These are phyloP conservation scores for Chlamydomonas reinhardtii DNA, from an alignment of 163 green algal species.

Conservation along the genomic window DNA sequence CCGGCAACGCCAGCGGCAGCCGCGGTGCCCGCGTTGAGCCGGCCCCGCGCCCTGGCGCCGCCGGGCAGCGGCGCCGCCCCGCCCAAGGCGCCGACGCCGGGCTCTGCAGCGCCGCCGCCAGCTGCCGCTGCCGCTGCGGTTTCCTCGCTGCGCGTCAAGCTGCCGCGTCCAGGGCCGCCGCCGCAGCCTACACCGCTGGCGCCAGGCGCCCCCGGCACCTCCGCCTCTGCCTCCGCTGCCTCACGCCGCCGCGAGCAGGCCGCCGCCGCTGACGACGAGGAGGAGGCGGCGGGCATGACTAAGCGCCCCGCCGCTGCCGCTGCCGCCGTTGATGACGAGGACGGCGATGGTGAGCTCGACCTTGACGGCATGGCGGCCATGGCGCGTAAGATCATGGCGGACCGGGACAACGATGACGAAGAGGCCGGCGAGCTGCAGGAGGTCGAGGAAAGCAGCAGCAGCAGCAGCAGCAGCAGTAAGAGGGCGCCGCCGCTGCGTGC, in stretches of 20 bases:
- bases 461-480: slow-evolving; percentile 2
- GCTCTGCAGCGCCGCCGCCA: not conserved
- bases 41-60: not conserved
- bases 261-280: not conserved
- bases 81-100: not conserved
- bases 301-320: not conserved
- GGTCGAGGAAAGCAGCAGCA: not conserved
- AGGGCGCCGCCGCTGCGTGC: not conserved
- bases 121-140: not conserved
- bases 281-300: not conserved
- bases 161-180: not conserved
- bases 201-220: not conserved
- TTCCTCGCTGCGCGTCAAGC: not conserved
- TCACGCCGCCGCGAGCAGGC: not conserved
- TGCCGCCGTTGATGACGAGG: not conserved
- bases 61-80: not conserved
- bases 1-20: not conserved
- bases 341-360: slow-evolving; percentile 37
- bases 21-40: not conserved
- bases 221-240: not conserved
- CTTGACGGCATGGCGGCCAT: slow-evolving; percentile 26
- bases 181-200: not conserved
- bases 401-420: slow-evolving; percentile 12
- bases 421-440: too few relatives aligned
- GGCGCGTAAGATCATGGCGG: slow-evolving; percentile 22